Evolutionary conservation across 345 rosid species (phyloP), one percentile per base, ranked within the genome.

Genomic region (Dipteronia dyeriana): DNA sequence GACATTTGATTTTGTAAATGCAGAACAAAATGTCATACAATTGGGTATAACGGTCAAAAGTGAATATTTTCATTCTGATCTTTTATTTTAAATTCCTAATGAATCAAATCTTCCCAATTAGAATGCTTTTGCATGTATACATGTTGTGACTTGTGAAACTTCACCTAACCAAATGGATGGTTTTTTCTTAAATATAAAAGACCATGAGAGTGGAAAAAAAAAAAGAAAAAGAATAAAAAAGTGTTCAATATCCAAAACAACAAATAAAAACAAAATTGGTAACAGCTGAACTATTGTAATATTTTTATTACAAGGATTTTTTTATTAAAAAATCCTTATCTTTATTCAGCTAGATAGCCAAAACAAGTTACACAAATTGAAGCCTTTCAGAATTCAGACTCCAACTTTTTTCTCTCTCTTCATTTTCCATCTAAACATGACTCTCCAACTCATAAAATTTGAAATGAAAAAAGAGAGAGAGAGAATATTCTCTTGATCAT

Each of bases 281-380:
- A 14, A 49, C 54, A 49, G 54, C 54, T 49, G 54, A 49, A 49
- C 14, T 49, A 49, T 4, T 41, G 6, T 34, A 41, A 13, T 49
- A 49, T 49, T 49, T 13, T 49, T 39, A 49, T 49, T 49, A 13
- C 54, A 49, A 49, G 19, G 54, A 49, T 11, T 41, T 49, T 49
- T 49, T 49, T 49, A 49, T n/a, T n/a, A n/a, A n/a, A n/a, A n/a
- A n/a, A 77, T 67, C 75, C 60, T 68, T 34, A 23, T 17, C 8
- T 2, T 51, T 62, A 49, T 68, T 60, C 23, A 68, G 68, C 82
- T 66, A 11, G 45, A 31, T 38, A 70, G 59, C 78, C 68, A 70
- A 31, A 72, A 29, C 68, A 81, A 45, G 49, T 2, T 45, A 45
- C 49, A 45, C 64, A 74, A n/a, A 59, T 66, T 82, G 74, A 25